Base-by-base conservation (phyloP, 768 basidiomycete species). In the Galerina sulciceps region DNA sequence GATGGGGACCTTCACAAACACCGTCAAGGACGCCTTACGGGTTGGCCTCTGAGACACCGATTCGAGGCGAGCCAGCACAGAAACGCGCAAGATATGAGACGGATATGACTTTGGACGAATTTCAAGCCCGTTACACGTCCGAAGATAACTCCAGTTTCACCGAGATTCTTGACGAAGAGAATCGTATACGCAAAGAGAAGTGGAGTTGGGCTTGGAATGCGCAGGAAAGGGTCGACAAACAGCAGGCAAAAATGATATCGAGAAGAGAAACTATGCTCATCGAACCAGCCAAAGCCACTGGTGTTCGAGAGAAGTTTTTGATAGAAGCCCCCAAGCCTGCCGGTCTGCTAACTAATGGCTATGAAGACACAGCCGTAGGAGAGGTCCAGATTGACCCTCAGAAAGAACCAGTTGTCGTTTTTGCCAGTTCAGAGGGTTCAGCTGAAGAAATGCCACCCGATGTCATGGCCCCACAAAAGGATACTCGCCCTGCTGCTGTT, bases 101-200 rank as follows among this genome's bases (percentile, higher is more conserved):
- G 2, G 70, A 78, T 58, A 75, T 94, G 68, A 87, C 83, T 55
- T 81, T 98, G 15, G 94, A 98, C 71, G 77, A 77, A 14, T 99
- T 98, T 71, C 97, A 99, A 71, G 85, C 93, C 0, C 84, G 83
- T 42, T 97, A 93, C 71, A 99, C 97, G 1, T 97, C 95, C 0
- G 95, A 98, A 69, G 97, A 99, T 74, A 99, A 99, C 72, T 87
- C 96, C 5, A 97, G 95, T 59, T 99, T 99, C 71, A 93, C 94
- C 9, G 82, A 93, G 61, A 96, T 99, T 58, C 75, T 99, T 54
- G 87, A 94, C 58, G 87, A 90, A 54, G 96, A 98, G 79, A 99
- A 99, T 69, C 76, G 80, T 71, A 81, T 83, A 65, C 81, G 94
- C 58, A 87, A 86, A 69, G 91, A 93, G 69, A 86, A 79, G 71